These are phyloP conservation scores for Phoenix roebelenii DNA, from an alignment of 176 grass and related monocot species.

Conservation along the genomic window DNA sequence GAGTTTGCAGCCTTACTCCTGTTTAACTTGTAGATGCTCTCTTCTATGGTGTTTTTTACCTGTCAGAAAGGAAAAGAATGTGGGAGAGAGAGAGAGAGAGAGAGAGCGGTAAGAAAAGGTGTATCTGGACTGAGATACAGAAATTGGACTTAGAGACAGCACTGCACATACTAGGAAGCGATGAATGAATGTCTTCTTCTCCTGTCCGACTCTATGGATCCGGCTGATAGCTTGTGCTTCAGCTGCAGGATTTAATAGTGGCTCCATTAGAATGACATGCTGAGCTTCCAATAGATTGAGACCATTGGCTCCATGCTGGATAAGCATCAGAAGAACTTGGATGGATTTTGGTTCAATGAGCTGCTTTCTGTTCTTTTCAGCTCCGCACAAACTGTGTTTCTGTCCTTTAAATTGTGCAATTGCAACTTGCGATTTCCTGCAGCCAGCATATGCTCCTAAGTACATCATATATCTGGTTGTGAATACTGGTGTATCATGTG, in stretches of 20 bases:
- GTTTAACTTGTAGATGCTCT: constrained; percentile 81
- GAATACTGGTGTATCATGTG: no score
- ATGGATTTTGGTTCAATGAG: constrained; percentile 21
- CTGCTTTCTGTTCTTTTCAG: constrained; percentile 24
- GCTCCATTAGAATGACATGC: constrained; percentile 80
- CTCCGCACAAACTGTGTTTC: constrained; percentile 14
- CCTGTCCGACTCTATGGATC: constrained; percentile 89
- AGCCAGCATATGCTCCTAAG: no score
- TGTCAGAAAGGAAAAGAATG: constrained; percentile 15
- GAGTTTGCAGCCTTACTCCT: constrained; percentile 54
- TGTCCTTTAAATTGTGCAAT: constrained; percentile 84
- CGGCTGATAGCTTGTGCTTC: constrained; percentile 93
- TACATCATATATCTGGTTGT: no score
- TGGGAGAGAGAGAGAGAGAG: neutral
- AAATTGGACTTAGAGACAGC: no score
- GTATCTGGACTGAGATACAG: no score
- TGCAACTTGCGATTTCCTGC: constrained; percentile 79
- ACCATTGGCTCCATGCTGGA: constrained; percentile 83
- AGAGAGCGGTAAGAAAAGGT: neutral
- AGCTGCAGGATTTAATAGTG: constrained; percentile 73
- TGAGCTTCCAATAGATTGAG: constrained; percentile 98
- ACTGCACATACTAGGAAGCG: constrained; percentile 58
- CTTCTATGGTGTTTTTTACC: constrained; percentile 90
- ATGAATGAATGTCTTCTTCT: constrained; percentile 85
- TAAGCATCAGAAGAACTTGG: constrained; percentile 90